A percentile compares a stretch with the other conserved stretches of the same genome.
Conservation (phyloP, 2,329 filamentous ascomycete species). For the Fusarium zealandicum region DNA sequence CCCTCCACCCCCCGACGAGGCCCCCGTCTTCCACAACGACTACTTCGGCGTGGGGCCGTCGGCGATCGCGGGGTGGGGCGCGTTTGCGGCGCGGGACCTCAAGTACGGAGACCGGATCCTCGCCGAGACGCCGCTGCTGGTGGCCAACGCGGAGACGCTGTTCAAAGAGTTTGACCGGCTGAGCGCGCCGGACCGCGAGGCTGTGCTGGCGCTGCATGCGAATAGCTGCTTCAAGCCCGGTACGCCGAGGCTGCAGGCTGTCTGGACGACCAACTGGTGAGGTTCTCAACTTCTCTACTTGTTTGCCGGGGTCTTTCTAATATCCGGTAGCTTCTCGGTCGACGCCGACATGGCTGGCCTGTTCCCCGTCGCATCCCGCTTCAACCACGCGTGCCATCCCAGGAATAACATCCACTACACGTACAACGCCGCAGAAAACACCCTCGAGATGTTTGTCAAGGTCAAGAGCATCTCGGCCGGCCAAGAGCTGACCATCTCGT, state of each 20-base stretch:
- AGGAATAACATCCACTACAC: constrained; percentile 53
- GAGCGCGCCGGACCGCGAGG: constrained; percentile 36
- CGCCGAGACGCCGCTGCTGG: constrained; percentile 54
- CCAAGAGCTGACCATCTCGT: constrained; percentile 60
- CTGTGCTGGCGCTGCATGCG: constrained; percentile 50
- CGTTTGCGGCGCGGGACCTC: constrained; percentile 54
- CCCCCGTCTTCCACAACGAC: constrained; percentile 47
- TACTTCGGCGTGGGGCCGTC: constrained; percentile 53
- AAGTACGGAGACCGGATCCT: constrained; percentile 51
- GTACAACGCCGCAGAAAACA: constrained; percentile 46
- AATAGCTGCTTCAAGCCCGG: constrained; percentile 43
- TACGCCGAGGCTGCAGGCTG: constrained; percentile 44
- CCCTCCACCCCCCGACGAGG: constrained; percentile 2
- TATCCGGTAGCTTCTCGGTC: constrained; percentile 43
- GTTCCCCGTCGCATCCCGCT: constrained; percentile 60
- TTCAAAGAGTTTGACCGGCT: constrained; percentile 49
- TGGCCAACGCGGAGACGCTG: constrained; percentile 40
- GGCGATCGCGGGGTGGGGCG: constrained; percentile 53
- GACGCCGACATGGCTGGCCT: constrained; percentile 47
- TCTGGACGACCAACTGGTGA: constrained; percentile 58
- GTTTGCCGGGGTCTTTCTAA: too few relatives aligned
- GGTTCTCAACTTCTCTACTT: too few relatives aligned
- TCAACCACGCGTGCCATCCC: constrained; percentile 64
- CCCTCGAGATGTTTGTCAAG: constrained; percentile 53
- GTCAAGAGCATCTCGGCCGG: constrained; percentile 49